Conservation (phyloP, 306 rosid genomes). For the Luffa acutangula region DNA sequence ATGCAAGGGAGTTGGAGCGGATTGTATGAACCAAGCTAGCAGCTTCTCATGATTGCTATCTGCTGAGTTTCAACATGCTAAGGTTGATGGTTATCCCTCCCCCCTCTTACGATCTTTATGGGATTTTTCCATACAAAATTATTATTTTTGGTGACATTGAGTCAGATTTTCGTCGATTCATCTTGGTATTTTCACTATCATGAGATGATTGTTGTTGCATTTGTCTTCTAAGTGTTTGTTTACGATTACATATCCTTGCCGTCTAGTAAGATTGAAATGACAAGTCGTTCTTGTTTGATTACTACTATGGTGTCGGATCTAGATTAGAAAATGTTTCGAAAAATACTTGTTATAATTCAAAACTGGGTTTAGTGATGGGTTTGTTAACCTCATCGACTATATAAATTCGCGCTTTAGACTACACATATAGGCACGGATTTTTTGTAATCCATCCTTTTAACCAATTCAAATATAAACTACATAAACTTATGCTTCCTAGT, state of each 20-base stretch:
- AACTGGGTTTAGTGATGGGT: too few species aligned
- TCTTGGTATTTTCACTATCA: not conserved
- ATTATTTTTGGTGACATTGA: not conserved
- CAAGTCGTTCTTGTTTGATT: not conserved
- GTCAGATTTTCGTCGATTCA: not conserved
- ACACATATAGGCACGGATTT: not conserved
- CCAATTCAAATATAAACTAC: not conserved
- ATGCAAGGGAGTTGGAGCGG: slow-evolving; percentile 98
- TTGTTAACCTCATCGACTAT: not conserved
- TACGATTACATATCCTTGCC: not conserved
- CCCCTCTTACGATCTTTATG: not conserved
- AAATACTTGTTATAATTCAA: not conserved
- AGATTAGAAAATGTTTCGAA: not conserved
- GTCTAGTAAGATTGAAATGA: not conserved
- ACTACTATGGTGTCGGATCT: not conserved
- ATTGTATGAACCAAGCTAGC: slow-evolving; percentile 44
- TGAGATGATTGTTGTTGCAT: not conserved
- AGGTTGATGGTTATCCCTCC: not conserved
- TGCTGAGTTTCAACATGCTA: not conserved
- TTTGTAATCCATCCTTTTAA: too few species aligned
- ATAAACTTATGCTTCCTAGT: not conserved
- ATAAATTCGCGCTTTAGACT: not conserved
- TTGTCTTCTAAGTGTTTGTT: not conserved
- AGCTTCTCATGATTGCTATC: slow-evolving; percentile 6
- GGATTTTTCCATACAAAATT: not conserved